These are phyloP conservation scores for Coelastrella sp. DNA, from an alignment of 139 green algal genomes.

Conservation along the genomic window DNA sequence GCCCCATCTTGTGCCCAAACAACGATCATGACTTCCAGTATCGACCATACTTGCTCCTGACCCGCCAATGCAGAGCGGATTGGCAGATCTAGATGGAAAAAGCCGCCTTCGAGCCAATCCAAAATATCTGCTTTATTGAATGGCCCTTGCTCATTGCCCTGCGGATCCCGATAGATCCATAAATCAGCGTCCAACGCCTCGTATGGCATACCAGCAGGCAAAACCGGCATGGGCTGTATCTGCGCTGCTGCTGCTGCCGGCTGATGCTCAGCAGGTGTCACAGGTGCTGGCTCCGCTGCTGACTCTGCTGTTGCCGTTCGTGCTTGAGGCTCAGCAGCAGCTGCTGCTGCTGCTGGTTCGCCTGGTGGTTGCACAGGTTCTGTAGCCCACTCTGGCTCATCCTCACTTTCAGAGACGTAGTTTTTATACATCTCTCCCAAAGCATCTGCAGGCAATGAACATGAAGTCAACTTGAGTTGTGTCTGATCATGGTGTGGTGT, in stretches of 20 bases:
- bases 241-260: conserved; percentile 31
- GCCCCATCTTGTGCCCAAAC: conserved; percentile 10
- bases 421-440: conserved; percentile 6
- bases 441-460: background rate
- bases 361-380: background rate
- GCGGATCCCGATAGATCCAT: conserved; percentile 86
- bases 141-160: conserved; percentile 76
- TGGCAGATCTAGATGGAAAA: conserved; percentile 83
- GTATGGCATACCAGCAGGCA: background rate
- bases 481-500: too few species aligned
- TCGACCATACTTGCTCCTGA: conserved; percentile 20
- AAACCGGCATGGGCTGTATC: conserved; percentile 15
- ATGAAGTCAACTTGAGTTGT: too few species aligned
- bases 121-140: conserved; percentile 85
- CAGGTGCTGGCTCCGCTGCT: conserved; percentile 9
- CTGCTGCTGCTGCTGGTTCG: background rate
- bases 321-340: background rate
- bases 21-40: background rate
- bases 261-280: background rate
- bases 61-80: conserved; percentile 57
- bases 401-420: background rate
- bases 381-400: conserved; percentile 1
- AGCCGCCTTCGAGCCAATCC: conserved; percentile 85
- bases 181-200: conserved; percentile 50
- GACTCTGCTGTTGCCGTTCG: conserved; percentile 6